Base-by-base conservation (phyloP, 2,329 filamentous ascomycete genomes). In the Chaetothyriales sp. region DNA sequence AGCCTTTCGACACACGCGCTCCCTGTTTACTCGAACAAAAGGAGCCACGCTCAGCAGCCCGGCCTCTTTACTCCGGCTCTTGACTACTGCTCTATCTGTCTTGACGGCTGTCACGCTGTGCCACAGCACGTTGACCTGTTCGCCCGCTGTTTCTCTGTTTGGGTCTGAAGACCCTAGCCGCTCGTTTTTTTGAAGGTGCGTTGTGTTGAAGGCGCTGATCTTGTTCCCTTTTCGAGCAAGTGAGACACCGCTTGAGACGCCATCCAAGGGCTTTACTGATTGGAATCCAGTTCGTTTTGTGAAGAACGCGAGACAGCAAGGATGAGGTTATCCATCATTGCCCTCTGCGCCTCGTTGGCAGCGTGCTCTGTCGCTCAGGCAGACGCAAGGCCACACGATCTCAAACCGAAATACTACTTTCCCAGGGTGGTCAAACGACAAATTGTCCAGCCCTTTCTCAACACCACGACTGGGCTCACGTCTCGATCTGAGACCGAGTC, bases 321-420 rank as follows among this genome's bases (percentile, higher is more conserved):
- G 25, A 60, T 60, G 58, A 59, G 56, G 51, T 36, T 57, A 48
- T 53, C 58, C 22, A 46, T 53, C 20, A 46, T 61, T 43, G 56
- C 59, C 15, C 47, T 63, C 43, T 55, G 61, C 44, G 57, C 60
- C 39, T 58, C 60, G 6, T 49, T 62, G 46, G 58, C 57, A 15
- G 53, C 61, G 22, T 49, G 58, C 42, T 56, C 60, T 39, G 51
- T 62, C 49, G 62, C 60, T 26, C 59, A 61, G 46, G 62, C 59
- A 26, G 60, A 57, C 7, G 51, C 49, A 19, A 46, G 54, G 43
- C 55, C 52, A 15, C 57, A 51, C 12, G 55, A 57, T 18, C 43
- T 55, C 36, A 61, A 55, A 44, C 62, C 62, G 26, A 54, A 55
- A 42, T 62, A 62, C 48, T 63, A 63, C 49, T 58, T 61, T 47